Evolutionary conservation across 2,329 filamentous ascomycete genomes (phyloP).

Genomic region (Exophiala mesophila): DNA sequence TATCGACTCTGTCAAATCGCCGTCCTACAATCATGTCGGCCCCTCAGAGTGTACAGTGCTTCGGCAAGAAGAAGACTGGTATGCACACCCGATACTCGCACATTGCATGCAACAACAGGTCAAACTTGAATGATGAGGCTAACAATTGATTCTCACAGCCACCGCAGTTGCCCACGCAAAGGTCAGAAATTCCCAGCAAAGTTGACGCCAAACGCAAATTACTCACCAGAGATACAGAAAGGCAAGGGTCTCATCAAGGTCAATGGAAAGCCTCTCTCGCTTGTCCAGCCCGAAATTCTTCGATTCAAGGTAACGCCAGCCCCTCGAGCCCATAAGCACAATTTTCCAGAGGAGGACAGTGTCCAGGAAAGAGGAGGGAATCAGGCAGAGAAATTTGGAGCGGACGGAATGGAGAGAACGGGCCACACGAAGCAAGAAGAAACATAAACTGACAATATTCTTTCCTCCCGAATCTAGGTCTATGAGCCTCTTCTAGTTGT

Average conservation of each 20-base stretch:
- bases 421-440: too few relatives aligned
- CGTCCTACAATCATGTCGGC: conserved; percentile 61
- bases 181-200: conserved; percentile 48
- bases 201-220: conserved; percentile 3
- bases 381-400: too few relatives aligned
- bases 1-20: conserved; percentile 19
- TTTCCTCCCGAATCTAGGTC: conserved; percentile 52
- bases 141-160: conserved; percentile 48
- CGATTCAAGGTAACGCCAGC: conserved; percentile 80
- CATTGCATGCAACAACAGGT: too few relatives aligned
- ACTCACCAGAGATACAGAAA: conserved; percentile 44
- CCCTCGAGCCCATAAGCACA: conserved; percentile 5
- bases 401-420: too few relatives aligned
- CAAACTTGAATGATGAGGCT: conserved; percentile 24
- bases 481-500: conserved; percentile 98
- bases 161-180: conserved; percentile 90
- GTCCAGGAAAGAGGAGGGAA: too few relatives aligned
- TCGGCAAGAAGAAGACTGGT: conserved; percentile 94
- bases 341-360: too few relatives aligned
- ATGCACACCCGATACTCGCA: too few relatives aligned
- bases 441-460: conserved; percentile 8
- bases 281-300: conserved; percentile 93
- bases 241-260: conserved; percentile 94
- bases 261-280: conserved; percentile 91
- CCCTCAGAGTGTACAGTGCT: conserved; percentile 86